These are phyloP conservation scores for Linnemannia elongata DNA, from an alignment of 192 early-diverging fungal species.

Conservation along the genomic window DNA sequence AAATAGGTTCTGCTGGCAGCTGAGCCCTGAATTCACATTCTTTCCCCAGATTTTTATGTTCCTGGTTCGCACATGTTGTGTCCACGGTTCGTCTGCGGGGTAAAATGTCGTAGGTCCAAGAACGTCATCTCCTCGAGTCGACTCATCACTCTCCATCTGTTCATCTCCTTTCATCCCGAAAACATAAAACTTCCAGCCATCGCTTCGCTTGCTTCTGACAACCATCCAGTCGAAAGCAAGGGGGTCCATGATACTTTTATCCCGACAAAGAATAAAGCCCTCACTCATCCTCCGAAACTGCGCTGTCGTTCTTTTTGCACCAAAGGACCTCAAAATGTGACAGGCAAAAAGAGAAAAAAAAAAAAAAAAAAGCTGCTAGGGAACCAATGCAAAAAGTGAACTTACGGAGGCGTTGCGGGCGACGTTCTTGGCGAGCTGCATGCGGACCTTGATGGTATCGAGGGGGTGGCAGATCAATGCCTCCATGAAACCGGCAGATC, in stretches of 20 bases:
- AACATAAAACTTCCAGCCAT: background rate
- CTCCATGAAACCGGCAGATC: conserved; percentile 92
- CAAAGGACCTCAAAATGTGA: background rate
- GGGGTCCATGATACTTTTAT: background rate
- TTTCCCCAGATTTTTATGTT: conserved; percentile 25
- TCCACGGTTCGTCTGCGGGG: background rate
- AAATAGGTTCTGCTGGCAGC: background rate
- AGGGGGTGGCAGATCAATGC: conserved; percentile 92
- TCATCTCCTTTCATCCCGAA: background rate
- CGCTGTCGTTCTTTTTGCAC: background rate
- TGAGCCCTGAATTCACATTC: conserved; percentile 9
- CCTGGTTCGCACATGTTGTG: background rate
- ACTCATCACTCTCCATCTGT: background rate
- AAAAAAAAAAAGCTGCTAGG: background rate
- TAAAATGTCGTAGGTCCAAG: background rate
- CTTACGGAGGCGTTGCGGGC: conserved; percentile 67
- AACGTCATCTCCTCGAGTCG: background rate
- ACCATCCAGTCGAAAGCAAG: no score
- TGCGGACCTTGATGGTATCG: conserved; percentile 98
- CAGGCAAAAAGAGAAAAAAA: no score
- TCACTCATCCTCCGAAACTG: background rate
- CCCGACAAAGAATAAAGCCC: background rate
- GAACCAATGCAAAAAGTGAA: background rate
- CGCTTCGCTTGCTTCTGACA: background rate
- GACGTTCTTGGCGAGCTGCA: conserved; percentile 88